These are phyloP conservation scores for Aspergillus avenaceus DNA, from an alignment of 495 filamentous ascomycete species.

Conservation along the genomic window DNA sequence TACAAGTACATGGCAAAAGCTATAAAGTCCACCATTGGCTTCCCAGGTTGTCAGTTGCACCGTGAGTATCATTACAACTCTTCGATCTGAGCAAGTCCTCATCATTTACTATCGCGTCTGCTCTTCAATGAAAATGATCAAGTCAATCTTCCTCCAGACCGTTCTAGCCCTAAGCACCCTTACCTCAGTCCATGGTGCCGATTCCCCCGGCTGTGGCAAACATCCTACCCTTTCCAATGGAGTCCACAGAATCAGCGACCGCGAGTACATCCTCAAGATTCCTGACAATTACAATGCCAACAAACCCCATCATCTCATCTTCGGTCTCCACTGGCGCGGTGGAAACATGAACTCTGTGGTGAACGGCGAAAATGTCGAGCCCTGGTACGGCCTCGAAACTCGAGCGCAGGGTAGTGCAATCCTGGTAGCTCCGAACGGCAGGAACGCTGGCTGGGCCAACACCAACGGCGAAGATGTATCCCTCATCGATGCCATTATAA, in stretches of 20 bases:
- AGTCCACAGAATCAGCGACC: slow-evolving; percentile 22
- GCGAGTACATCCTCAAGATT: slow-evolving; percentile 30
- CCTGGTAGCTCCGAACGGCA: slow-evolving; percentile 38
- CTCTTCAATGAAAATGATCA: not conserved
- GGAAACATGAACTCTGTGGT: slow-evolving; percentile 33
- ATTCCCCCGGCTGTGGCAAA: slow-evolving; percentile 39
- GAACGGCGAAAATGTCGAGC: slow-evolving; percentile 18
- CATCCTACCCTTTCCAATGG: slow-evolving; percentile 26
- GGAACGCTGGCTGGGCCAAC: slow-evolving; percentile 44
- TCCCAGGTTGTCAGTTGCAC: not conserved
- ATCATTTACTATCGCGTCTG: not conserved
- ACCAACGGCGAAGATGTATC: slow-evolving; percentile 36
- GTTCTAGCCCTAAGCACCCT: slow-evolving; percentile 6
- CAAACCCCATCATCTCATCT: slow-evolving; percentile 35
- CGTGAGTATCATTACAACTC: not conserved
- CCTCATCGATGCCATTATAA: slow-evolving; percentile 35
- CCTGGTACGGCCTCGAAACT: slow-evolving; percentile 35
- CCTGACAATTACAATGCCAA: slow-evolving; percentile 37
- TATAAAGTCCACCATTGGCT: not conserved
- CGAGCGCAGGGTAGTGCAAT: slow-evolving; percentile 35
- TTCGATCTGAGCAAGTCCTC: not conserved
- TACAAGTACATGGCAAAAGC: not conserved
- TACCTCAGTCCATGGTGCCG: slow-evolving; percentile 4
- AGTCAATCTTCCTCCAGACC: slow-evolving; percentile 7
- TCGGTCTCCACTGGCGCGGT: slow-evolving; percentile 36